These are phyloP conservation scores for Alternaria arbusti DNA, from an alignment of 2,329 filamentous ascomycete genomes.

Conservation along the genomic window DNA sequence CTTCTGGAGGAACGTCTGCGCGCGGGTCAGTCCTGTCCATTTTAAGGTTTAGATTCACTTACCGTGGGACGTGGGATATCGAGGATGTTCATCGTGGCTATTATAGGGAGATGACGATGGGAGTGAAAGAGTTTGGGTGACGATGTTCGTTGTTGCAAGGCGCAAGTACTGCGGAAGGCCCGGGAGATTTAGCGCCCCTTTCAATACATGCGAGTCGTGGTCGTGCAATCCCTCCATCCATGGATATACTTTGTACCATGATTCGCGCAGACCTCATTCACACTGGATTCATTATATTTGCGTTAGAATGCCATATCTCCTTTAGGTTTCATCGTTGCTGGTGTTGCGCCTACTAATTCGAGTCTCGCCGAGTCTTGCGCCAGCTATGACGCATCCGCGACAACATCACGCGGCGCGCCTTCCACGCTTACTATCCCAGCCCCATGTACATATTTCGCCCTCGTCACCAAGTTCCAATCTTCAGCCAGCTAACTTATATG, in stretches of 20 bases:
- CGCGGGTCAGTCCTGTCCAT: conserved; percentile 18
- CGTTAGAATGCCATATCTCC: not conserved
- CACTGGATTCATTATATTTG: not conserved
- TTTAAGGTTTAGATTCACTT: conserved; percentile 14
- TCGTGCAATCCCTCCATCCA: not conserved
- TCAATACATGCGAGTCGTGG: conserved; percentile 9
- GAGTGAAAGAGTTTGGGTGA: conserved; percentile 13
- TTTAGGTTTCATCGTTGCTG: not conserved
- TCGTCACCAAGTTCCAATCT: not conserved
- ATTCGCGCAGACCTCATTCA: not conserved
- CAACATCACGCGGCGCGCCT: not conserved
- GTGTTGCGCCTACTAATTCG: not conserved
- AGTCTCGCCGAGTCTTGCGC: not conserved
- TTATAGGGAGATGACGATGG: not conserved
- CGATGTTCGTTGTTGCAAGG: not conserved
- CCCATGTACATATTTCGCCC: not conserved
- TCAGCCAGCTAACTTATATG: not conserved
- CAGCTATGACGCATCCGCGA: not conserved
- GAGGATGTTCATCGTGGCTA: conserved; percentile 36
- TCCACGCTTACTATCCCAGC: not conserved
- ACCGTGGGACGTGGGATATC: conserved; percentile 50
- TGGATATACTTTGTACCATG: not conserved
- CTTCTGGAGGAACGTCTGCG: conserved; percentile 80
- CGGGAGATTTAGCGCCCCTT: conserved; percentile 26
- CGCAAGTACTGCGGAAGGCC: conserved; percentile 18